A percentile compares a stretch with the other conserved stretches of the same genome.
Conservation (phyloP, 768 basidiomycete genomes). For the Rhizopogon roseolus region DNA sequence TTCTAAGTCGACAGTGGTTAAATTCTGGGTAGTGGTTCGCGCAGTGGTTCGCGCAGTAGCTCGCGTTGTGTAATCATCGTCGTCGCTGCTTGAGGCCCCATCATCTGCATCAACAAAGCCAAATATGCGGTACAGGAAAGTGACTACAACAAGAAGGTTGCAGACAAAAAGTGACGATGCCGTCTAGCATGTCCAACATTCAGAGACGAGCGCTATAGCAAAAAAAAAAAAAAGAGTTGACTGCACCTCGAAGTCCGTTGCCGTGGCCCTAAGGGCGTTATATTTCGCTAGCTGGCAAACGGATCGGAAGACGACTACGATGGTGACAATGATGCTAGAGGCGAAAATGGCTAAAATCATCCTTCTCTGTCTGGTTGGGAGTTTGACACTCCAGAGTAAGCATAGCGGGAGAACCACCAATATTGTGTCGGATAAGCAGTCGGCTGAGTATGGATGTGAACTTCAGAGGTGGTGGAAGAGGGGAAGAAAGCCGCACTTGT, state of each 20-base stretch:
- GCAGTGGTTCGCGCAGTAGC: no score
- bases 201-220: background rate
- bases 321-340: background rate
- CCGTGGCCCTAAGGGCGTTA: background rate
- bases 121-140: background rate
- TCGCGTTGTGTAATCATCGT: background rate
- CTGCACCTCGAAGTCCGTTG: slow-evolving; percentile 1
- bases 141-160: background rate
- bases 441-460: background rate
- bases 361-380: slow-evolving; percentile 2
- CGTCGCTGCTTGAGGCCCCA: background rate
- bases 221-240: no score
- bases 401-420: background rate
- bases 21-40: no score
- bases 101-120: background rate
- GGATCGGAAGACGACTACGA: background rate
- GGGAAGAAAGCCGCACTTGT: background rate
- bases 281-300: background rate
- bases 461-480: background rate
- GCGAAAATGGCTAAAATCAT: slow-evolving; percentile 4
- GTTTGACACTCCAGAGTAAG: slow-evolving; percentile 4
- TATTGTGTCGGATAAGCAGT: slow-evolving; percentile 1
- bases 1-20: background rate
- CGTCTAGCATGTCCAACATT: background rate
- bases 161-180: background rate